These are phyloP conservation scores for Gossypium davidsonii DNA, from an alignment of 441 rosid species.

Conservation along the genomic window DNA sequence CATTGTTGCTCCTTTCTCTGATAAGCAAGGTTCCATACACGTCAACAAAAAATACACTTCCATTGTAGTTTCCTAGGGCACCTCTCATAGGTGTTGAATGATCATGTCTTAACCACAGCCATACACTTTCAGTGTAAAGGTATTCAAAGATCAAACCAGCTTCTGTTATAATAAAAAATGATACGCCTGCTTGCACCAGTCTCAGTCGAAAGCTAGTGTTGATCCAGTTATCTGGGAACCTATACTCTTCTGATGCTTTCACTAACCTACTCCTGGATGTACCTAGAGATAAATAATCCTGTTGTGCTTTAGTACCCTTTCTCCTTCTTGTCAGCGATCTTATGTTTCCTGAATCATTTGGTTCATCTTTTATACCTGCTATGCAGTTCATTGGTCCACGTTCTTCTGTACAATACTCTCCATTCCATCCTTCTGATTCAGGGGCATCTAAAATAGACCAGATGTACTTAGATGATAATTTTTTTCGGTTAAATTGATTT, in stretches of 20 bases:
- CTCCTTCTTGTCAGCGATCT: constrained; percentile 43
- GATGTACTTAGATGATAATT: constrained; percentile 29
- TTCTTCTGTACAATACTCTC: constrained; percentile 66
- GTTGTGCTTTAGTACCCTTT: constrained; percentile 34
- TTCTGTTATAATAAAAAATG: constrained; percentile 51
- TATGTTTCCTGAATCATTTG: constrained; percentile 32
- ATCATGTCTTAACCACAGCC: constrained; percentile 69
- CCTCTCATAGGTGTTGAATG: constrained; percentile 58
- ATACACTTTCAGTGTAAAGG: constrained; percentile 46
- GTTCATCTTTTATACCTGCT: constrained; percentile 46
- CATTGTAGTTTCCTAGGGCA: constrained; percentile 54
- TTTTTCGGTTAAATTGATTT: constrained; percentile 38
- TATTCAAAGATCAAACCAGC: constrained; percentile 55
- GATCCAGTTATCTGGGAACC: constrained; percentile 33
- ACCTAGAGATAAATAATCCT: constrained; percentile 35
- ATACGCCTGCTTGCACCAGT: constrained; percentile 47
- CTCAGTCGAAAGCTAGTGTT: constrained; percentile 43
- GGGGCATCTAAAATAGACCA: constrained; percentile 61
- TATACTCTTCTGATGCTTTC: constrained; percentile 23
- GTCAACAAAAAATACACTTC: constrained; percentile 56
- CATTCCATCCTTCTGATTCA: constrained; percentile 73
- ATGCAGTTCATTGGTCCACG: constrained; percentile 58
- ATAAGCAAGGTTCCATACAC: constrained; percentile 42
- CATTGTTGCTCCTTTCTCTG: constrained; percentile 49
- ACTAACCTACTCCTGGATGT: constrained; percentile 11